phyloP scores from a whole-genome alignment of 805 yeast genomes.

The Tetrapisispora iriomotensis region DNA sequence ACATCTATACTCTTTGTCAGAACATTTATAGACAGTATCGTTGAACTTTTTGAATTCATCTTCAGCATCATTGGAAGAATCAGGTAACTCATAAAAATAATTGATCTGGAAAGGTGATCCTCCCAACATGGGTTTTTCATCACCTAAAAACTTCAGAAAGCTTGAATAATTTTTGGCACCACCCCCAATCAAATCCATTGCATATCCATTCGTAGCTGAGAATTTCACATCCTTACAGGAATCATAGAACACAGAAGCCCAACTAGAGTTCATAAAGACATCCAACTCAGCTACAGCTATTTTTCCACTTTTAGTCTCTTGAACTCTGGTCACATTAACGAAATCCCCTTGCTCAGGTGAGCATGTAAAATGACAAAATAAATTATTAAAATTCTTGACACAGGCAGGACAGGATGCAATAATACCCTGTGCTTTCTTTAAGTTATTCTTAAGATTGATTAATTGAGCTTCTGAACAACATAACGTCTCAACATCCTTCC shows the following conservation, averaged over 20 bases:
- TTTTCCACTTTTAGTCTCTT: constrained; percentile 31
- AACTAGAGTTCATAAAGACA: constrained; percentile 45
- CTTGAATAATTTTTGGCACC: constrained; percentile 70
- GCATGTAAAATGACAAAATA: constrained; percentile 85
- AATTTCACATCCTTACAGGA: constrained; percentile 87
- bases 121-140: constrained; percentile 85
- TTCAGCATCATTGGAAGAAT: constrained; percentile 11
- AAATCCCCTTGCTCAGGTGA: constrained; percentile 74
- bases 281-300: constrained; percentile 64
- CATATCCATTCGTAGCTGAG: constrained; percentile 89
- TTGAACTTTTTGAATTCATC: constrained; percentile 11
- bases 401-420: constrained; percentile 95
- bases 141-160: constrained; percentile 84
- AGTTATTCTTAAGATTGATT: constrained; percentile 41
- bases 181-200: constrained; percentile 97
- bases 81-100: constrained; percentile 39
- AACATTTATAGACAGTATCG: constrained; percentile 36
- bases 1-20: constrained; percentile 57
- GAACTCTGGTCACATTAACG: constrained; percentile 51
- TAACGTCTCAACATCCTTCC: constrained; percentile 38
- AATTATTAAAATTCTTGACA: constrained; percentile 66
- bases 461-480: constrained; percentile 71
- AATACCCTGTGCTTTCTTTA: constrained; percentile 67
- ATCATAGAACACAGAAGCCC: constrained; percentile 61
- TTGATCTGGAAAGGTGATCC: constrained; percentile 95